Percentiles rank a stretch among this genome's conserved stretches.
Conservation (phyloP, 176 grass and related monocot genomes). For the Melocanna baccifera region DNA sequence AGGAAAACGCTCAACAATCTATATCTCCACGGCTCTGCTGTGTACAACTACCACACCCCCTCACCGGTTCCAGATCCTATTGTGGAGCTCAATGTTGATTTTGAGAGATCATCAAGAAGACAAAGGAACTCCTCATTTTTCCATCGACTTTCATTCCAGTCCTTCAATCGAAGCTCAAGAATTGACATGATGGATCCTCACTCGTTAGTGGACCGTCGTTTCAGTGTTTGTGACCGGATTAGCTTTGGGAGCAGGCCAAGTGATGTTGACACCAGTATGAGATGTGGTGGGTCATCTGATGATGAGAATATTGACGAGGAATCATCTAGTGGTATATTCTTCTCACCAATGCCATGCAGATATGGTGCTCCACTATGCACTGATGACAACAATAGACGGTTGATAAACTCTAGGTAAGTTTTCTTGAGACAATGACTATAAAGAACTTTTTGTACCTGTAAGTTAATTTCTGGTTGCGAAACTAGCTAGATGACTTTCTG, state of each 20-base stretch:
- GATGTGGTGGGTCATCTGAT: slow-evolving; percentile 76
- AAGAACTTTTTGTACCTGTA: neutral
- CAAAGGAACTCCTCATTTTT: slow-evolving; percentile 65
- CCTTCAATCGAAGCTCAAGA: slow-evolving; percentile 60
- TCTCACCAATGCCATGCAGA: slow-evolving; percentile 67
- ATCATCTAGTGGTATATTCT: slow-evolving; percentile 58
- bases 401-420: slow-evolving; percentile 50
- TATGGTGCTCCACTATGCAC: slow-evolving; percentile 53
- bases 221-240: slow-evolving; percentile 82
- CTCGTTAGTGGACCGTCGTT: slow-evolving; percentile 65
- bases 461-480: neutral
- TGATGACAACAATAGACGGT: slow-evolving; percentile 41
- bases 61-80: slow-evolving; percentile 73
- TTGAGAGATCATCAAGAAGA: slow-evolving; percentile 60
- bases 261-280: slow-evolving; percentile 78
- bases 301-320: slow-evolving; percentile 89
- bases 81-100: slow-evolving; percentile 82
- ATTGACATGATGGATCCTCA: slow-evolving; percentile 69
- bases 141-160: slow-evolving; percentile 76
- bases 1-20: slow-evolving; percentile 72
- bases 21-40: slow-evolving; percentile 45
- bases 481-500: neutral
- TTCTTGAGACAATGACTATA: neutral
- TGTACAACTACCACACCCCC: slow-evolving; percentile 60
- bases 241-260: slow-evolving; percentile 75